phyloP scores from a whole-genome alignment of 179 eudicot species.

The Patellifolia procumbens region DNA sequence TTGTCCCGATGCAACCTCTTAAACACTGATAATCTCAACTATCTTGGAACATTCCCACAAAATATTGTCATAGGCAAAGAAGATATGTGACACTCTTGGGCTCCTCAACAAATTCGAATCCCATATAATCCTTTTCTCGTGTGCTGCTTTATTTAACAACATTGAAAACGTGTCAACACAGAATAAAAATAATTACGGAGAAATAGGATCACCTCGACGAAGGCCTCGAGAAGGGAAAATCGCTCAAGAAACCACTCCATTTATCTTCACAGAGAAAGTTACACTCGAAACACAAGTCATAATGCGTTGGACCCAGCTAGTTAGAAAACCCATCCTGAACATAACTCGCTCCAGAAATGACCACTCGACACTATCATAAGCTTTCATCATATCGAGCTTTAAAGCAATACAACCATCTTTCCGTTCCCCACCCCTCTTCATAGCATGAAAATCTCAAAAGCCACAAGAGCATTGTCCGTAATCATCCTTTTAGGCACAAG shows the following conservation, averaged over 20 bases:
- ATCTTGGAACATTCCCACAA: background rate
- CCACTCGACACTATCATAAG: no score
- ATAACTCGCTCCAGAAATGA: no score
- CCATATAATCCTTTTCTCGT: background rate
- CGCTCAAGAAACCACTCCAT: background rate
- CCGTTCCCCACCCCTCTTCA: background rate
- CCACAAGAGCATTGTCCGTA: background rate
- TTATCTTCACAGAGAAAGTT: background rate
- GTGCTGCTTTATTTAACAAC: background rate
- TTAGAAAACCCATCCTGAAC: no score
- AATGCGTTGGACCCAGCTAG: no score
- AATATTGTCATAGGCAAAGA: constrained; percentile 3
- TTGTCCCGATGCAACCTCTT: background rate
- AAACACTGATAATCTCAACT: no score
- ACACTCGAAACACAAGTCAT: background rate
- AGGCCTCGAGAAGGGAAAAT: background rate
- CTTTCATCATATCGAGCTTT: no score
- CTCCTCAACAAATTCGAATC: background rate
- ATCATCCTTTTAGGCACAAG: background rate
- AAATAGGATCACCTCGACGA: background rate
- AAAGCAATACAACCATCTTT: background rate
- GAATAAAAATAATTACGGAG: background rate
- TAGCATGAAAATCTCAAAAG: background rate
- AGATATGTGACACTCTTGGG: background rate
- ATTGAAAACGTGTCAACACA: no score